Evolutionary conservation across 1,139 yeast species (phyloP), one percentile per base, ranked within the genome.

Genomic region (Geotrichum europaeum): DNA sequence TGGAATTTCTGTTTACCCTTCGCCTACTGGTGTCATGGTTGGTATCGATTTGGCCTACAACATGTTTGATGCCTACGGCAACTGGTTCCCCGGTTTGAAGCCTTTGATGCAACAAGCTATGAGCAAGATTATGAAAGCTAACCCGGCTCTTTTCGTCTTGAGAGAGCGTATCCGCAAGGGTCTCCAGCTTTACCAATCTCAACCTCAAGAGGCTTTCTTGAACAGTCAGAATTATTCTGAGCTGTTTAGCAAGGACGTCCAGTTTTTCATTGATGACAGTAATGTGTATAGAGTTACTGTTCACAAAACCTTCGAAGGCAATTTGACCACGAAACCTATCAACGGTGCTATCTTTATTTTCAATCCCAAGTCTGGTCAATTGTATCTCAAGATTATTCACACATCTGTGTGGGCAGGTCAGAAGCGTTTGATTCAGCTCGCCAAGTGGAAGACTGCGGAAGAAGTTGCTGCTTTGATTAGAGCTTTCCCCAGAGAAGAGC

Each of bases 401-500:
- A 90, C 96, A 0, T 88, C 96, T 7, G 96, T 91, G 1, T 95
- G 97, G 96, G 87, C 97, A 1, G 99, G 99, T 18, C 98, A 95
- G 73, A 92, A 91, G 70, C 87, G 98, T 68, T 79, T 94, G 66
- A 89, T 96, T 34, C 98, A 94, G 72, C 78, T 95, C 64, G 95
- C 98, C 0, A 94, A 94, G 72, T 95, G 99, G 99, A 94, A 94
- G 72, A 87, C 98, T 1, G 99, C 99, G 0, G 99, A 95, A 74
- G 99, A 94, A 75, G 96, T 91, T 30, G 94, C 97, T 12, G 96
- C 97, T 0, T 78, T 94, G 65, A 82, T 94, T 30, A 80, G 97
- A 56, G 89, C 98, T 0, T 76, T 94, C 62, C 98, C 98, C 0
- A 81, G 84, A 60, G 97, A 94, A 71, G 97, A 94, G 73, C 97